Evolutionary conservation across 1,139 yeast species (phyloP), one percentile per base, ranked within the genome.

Genomic region (Yamadazyma dushanensis): DNA sequence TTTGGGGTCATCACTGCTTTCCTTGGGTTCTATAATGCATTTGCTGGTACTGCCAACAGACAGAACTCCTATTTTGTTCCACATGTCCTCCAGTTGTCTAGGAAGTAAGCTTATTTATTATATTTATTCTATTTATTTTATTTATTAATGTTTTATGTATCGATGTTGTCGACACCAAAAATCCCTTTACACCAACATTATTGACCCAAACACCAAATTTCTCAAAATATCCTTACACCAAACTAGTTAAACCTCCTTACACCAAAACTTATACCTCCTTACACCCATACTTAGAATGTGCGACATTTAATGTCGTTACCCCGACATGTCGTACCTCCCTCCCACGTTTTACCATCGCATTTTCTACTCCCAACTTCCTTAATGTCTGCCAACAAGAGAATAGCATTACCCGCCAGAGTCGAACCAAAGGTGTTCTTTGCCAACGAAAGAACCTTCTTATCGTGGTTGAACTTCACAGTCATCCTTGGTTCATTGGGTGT

Each of bases 351-450:
- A 13, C n/a, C 21, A 23, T 23, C 26, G 7, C 22, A 7, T 24
- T n/a, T 4, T 24, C 26, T 21, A 5, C 24, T 10, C 5, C 9
- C n/a, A 26, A 15, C 15, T 4, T n/a, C 5, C 4, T 4, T 17
- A 15, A 40, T 40, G 38, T 51, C 65, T 16, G 44, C 57, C 25
- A 56, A 40, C 47, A 92, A 92, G 65, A 83, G 97, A 70, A 92
- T 92, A 52, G 97, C 98, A 8, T 76, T 94, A 40, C 99, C 99
- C 34, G 95, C 97, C 26, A 78, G 99, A 48, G 96, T 92, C 19
- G 99, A 92, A 64, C 99, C 99, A 50, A 92, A 92, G 64, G 98
- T 92, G 23, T 92, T 92, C 71, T 92, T 92, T 56, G 98, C 98
- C 56, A 92, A 94, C 58, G 99, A 92, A 68, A 87, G 99, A 74